Evolutionary conservation across 2,329 filamentous ascomycete species (phyloP).

Genomic region (Xylariales sp.): DNA sequence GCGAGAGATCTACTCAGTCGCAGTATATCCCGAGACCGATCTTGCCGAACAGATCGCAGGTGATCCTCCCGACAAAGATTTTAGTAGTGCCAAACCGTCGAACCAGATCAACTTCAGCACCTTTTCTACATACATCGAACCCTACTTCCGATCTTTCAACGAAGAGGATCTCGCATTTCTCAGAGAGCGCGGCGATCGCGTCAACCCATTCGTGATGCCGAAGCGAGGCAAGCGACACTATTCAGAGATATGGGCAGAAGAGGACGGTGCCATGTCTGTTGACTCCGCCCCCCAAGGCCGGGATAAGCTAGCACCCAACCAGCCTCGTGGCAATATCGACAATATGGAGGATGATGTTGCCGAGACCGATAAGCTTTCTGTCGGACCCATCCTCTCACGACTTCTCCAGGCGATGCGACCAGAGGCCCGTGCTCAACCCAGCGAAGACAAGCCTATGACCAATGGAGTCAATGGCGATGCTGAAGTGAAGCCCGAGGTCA

Average conservation of each 20-base stretch:
- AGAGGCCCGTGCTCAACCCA: constrained; percentile 54
- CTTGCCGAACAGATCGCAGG: constrained; percentile 83
- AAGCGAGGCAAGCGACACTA: constrained; percentile 82
- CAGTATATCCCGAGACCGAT: constrained; percentile 74
- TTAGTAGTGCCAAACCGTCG: constrained; percentile 86
- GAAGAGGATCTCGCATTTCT: constrained; percentile 94
- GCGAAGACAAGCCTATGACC: constrained; percentile 52
- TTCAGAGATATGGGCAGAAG: constrained; percentile 86
- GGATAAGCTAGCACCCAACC: constrained; percentile 71
- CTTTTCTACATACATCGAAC: constrained; percentile 88
- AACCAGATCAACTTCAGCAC: constrained; percentile 93
- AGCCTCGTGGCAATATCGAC: constrained; percentile 80
- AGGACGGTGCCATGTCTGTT: constrained; percentile 75
- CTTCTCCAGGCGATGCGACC: constrained; percentile 77
- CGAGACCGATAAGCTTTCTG: constrained; percentile 84
- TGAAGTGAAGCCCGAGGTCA: constrained; percentile 51
- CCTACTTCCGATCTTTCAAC: constrained; percentile 81
- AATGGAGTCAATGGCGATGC: constrained; percentile 41
- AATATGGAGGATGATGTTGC: constrained; percentile 80
- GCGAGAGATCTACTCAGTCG: constrained; percentile 83
- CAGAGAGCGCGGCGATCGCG: constrained; percentile 81
- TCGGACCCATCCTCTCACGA: constrained; percentile 79
- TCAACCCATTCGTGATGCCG: constrained; percentile 80
- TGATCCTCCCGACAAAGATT: constrained; percentile 88
- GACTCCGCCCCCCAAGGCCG: constrained; percentile 59